Conservation (phyloP, 2,329 filamentous ascomycete genomes). For the Aspergillus thermomutatus region DNA sequence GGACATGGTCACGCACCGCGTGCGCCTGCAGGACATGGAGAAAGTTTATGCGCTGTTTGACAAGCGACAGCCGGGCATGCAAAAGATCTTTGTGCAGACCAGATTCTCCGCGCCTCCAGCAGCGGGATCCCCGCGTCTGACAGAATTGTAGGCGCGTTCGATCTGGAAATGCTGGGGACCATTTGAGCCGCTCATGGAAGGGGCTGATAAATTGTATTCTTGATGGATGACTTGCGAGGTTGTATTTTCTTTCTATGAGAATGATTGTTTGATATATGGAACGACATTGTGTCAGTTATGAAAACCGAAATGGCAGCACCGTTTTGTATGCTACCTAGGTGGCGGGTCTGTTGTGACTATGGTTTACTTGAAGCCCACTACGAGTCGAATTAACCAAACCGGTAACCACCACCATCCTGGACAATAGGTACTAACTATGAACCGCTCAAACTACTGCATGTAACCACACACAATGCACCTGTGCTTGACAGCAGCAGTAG, state of each 20-base stretch:
- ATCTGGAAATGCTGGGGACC: background rate
- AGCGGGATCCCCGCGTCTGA: conserved; percentile 51
- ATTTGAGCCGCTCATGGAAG: background rate
- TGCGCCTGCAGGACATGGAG: conserved; percentile 69
- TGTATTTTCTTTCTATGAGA: background rate
- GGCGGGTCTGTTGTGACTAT: too few species aligned
- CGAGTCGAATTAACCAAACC: background rate
- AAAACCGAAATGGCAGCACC: too few species aligned
- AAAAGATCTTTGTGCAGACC: conserved; percentile 72
- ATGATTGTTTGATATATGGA: background rate
- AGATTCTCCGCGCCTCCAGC: conserved; percentile 53
- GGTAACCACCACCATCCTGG: too few species aligned
- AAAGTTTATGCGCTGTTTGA: conserved; percentile 64
- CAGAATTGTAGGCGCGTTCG: conserved; percentile 26
- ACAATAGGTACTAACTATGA: background rate
- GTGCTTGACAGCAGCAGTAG: too few species aligned
- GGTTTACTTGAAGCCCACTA: too few species aligned
- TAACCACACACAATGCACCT: too few species aligned
- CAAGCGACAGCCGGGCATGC: conserved; percentile 58
- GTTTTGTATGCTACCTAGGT: too few species aligned
- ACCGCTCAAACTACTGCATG: background rate
- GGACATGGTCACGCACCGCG: conserved; percentile 78
- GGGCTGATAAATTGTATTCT: background rate
- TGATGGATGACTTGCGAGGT: background rate
- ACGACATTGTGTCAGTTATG: background rate